phyloP scores from a whole-genome alignment of 768 basidiomycete species.

The Psilocybe azurescens region DNA sequence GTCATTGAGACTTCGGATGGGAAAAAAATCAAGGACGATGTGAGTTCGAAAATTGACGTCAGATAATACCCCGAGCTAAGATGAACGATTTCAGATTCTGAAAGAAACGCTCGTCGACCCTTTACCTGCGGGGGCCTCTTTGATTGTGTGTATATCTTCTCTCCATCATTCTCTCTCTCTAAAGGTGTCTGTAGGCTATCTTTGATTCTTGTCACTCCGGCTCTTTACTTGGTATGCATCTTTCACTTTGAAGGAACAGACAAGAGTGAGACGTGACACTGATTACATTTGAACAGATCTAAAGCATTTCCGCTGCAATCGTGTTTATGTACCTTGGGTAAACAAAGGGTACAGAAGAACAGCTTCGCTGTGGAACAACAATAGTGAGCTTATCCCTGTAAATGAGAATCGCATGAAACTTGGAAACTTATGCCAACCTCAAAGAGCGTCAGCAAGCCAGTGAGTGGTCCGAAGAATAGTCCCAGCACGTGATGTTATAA shows the following conservation, averaged over 20 bases:
- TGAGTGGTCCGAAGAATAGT: conserved; percentile 1
- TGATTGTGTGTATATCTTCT: conserved; percentile 34
- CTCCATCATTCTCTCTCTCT: not conserved
- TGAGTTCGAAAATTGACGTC: conserved; percentile 18
- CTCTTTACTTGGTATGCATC: conserved; percentile 39
- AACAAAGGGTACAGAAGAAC: conserved; percentile 46
- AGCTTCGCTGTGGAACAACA: conserved; percentile 35
- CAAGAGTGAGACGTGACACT: not conserved
- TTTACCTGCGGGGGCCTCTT: conserved; percentile 40
- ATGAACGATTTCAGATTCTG: conserved; percentile 31
- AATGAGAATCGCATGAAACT: not conserved
- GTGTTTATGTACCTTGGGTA: conserved; percentile 51
- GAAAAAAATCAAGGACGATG: conserved; percentile 42
- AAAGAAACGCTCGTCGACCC: conserved; percentile 39
- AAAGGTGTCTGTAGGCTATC: conserved; percentile 27
- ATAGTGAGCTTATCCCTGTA: conserved; percentile 25
- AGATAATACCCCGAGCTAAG: not conserved
- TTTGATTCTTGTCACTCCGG: conserved; percentile 49
- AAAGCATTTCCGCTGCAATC: conserved; percentile 48
- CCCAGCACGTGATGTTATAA: not conserved
- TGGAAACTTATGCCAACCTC: not conserved
- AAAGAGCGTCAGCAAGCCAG: conserved; percentile 18
- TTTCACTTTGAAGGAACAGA: too few relatives aligned
- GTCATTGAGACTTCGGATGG: conserved; percentile 47
- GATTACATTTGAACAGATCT: conserved; percentile 36